A percentile compares a stretch with the other conserved stretches of the same genome.
Evolutionary conservation across 129 eudicot genomes (phyloP).

Genomic region (Lactuca saligna): DNA sequence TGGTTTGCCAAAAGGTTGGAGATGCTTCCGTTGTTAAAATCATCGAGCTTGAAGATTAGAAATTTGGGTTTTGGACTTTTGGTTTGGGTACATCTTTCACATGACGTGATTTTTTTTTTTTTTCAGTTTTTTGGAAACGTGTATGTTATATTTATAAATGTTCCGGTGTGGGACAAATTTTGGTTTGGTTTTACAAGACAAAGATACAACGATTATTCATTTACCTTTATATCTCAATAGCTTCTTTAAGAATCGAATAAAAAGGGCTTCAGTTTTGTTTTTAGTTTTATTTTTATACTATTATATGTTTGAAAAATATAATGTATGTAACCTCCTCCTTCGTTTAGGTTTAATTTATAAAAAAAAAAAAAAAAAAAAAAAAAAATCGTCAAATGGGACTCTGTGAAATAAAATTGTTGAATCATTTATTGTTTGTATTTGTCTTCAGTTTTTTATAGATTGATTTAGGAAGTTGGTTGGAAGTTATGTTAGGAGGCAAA

Average conservation of each 20-base stretch:
- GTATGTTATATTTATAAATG: constrained; percentile 14
- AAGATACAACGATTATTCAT: background rate
- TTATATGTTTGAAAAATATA: no score
- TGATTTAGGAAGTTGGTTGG: no score
- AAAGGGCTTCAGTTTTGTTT: background rate
- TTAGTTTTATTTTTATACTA: background rate
- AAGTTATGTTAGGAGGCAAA: no score
- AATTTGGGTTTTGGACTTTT: background rate
- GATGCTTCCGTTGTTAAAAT: constrained; percentile 86
- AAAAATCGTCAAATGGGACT: no score
- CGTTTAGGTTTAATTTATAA: no score
- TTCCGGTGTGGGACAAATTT: constrained; percentile 24
- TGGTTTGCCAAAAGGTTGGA: constrained; percentile 86
- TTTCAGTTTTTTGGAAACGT: constrained; percentile 4
- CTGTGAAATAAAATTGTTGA: no score
- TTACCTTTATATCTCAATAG: background rate
- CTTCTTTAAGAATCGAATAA: constrained; percentile 16
- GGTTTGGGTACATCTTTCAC: no score
- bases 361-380: no score
- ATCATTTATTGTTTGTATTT: no score
- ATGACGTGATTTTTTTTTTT: no score
- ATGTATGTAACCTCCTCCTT: no score
- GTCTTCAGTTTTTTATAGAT: no score
- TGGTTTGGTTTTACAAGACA: constrained; percentile 31
- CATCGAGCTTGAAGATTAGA: constrained; percentile 80